Evolutionary conservation across 495 filamentous ascomycete species (phyloP), one percentile per base, ranked within the genome.

Genomic region (Aspergillus steynii): DNA sequence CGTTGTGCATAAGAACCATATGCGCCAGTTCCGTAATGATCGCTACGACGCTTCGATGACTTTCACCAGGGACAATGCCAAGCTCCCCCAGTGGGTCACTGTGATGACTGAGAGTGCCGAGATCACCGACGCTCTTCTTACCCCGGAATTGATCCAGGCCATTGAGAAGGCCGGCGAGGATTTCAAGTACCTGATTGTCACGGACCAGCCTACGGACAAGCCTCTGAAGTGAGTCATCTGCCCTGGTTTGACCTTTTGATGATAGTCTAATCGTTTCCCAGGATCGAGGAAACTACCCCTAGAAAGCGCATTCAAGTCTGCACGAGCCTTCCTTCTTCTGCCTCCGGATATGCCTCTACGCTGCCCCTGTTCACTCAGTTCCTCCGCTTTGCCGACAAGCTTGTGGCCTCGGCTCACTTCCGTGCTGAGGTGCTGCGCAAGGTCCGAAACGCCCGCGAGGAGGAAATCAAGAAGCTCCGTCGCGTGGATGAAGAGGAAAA

Each of bases 41-140:
- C 88, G 96, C 65, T 99, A 97, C 74, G 95, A 99, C 75, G 81
- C 97, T 32, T 95, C 90, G 29, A 86, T 99, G 56, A 97, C 95
- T 27, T 86, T 83, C 65, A 97, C 94, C 62, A 94, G 91, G 79
- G 96, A 99, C 65, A 87, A 93, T 74, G 66, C 86, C 29, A 96
- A 93, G 79, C 84, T 98, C 7, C 96, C 95, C n/a, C 74, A 79
- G 59, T 98, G 96, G 96, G 82, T 88, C 15, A 96, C 92, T 2
- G 89, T 97, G 68, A 97, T 99, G 95, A 93, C 85, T 62, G 95
- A 99, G 82, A 96, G 87, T 71, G 92, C 93, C 29, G 96, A 97
- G 74, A 86, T 99, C 65, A 96, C 93, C n/a, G 91, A 97, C 15
- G 79, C 85, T 12, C 73, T 98, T 47, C 81, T 98, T 42, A 95